phyloP scores from a whole-genome alignment of 2,329 filamentous ascomycete genomes.

The Colletotrichum falcatum region DNA sequence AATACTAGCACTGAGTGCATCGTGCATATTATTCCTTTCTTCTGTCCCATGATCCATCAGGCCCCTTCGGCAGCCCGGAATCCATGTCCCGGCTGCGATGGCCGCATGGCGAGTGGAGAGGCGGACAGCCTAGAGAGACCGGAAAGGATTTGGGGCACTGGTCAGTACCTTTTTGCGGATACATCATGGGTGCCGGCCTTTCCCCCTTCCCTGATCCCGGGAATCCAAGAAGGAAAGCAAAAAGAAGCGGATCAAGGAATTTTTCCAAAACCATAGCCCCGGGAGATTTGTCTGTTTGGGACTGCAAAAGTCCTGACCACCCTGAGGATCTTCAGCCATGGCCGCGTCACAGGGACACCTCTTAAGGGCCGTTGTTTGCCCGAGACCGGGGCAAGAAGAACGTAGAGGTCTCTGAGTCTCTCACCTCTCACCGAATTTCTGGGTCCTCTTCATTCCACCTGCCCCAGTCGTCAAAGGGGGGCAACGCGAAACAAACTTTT shows the following conservation, averaged over 20 bases:
- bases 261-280: slow-evolving; percentile 36
- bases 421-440: slow-evolving; percentile 9
- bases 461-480: not conserved
- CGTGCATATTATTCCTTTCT: slow-evolving; percentile 1
- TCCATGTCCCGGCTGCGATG: slow-evolving; percentile 29
- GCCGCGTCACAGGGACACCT: not conserved
- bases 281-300: slow-evolving; percentile 39
- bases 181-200: not conserved
- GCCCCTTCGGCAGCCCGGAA: slow-evolving; percentile 26
- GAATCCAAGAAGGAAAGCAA: slow-evolving; percentile 7
- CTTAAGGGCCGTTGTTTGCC: not conserved
- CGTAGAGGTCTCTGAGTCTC: not conserved
- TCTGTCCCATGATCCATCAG: slow-evolving; percentile 6
- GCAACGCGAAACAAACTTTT: not conserved
- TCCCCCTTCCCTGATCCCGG: not conserved
- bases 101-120: slow-evolving; percentile 20
- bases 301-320: slow-evolving; percentile 20
- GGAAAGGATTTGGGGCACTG: slow-evolving; percentile 6
- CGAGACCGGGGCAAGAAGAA: not conserved
- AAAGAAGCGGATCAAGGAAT: slow-evolving; percentile 18
- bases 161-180: not conserved
- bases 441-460: slow-evolving; percentile 1
- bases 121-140: not conserved
- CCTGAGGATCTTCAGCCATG: not conserved
- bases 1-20: too few relatives aligned